Conservation (phyloP, 805 yeast species). For the Barnettozyma vustinii region DNA sequence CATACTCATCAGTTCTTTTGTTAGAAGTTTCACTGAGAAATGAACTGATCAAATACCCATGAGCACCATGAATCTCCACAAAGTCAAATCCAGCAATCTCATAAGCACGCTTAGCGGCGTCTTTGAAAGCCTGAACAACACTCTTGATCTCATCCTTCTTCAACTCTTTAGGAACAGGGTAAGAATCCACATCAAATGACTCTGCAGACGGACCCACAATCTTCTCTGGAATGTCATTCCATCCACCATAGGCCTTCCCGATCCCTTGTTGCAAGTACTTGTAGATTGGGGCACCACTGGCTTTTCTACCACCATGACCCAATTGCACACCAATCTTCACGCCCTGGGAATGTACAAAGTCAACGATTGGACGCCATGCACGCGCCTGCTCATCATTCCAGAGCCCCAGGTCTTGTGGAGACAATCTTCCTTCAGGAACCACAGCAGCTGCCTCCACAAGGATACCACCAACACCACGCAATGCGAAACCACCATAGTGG, state of each 20-base stretch:
- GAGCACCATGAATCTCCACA: slow-evolving; percentile 56
- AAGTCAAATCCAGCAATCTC: slow-evolving; percentile 50
- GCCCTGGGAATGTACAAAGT: slow-evolving; percentile 41
- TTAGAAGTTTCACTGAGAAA: slow-evolving; percentile 42
- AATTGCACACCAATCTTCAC: slow-evolving; percentile 47
- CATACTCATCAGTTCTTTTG: slow-evolving; percentile 55
- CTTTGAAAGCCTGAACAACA: slow-evolving; percentile 37
- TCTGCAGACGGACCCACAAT: slow-evolving; percentile 43
- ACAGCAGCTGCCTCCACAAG: slow-evolving; percentile 44
- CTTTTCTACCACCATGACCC: slow-evolving; percentile 52
- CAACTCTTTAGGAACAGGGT: slow-evolving; percentile 36
- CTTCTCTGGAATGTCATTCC: slow-evolving; percentile 31
- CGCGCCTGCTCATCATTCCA: slow-evolving; percentile 46
- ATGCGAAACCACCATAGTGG: slow-evolving; percentile 43
- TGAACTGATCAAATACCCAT: slow-evolving; percentile 50
- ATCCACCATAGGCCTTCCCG: slow-evolving; percentile 34
- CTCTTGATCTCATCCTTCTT: slow-evolving; percentile 36
- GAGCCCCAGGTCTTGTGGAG: slow-evolving; percentile 45
- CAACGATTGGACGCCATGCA: slow-evolving; percentile 35
- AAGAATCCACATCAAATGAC: slow-evolving; percentile 20
- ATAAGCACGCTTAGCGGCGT: slow-evolving; percentile 45
- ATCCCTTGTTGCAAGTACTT: slow-evolving; percentile 28
- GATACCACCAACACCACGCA: slow-evolving; percentile 45
- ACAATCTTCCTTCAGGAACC: slow-evolving; percentile 34
- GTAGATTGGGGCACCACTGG: slow-evolving; percentile 30